phyloP scores from a whole-genome alignment of 2,329 filamentous ascomycete species.

The Geosmithia flava region DNA sequence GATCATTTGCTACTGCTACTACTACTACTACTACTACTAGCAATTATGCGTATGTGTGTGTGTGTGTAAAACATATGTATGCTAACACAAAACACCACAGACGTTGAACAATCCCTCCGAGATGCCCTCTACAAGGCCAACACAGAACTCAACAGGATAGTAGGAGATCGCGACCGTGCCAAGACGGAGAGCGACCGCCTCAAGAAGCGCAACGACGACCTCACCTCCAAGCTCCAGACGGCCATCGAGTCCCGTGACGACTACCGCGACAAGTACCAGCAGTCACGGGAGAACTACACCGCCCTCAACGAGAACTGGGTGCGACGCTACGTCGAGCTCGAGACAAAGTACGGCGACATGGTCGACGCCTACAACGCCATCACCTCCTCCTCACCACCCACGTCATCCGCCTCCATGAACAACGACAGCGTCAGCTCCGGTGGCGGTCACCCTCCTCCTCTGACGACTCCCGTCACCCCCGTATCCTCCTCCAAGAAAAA shows the following conservation, averaged over 20 bases:
- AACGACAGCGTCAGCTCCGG: conserved; percentile 7
- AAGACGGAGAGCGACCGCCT: conserved; percentile 13
- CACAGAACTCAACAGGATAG: conserved; percentile 11
- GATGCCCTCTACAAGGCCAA: conserved; percentile 9
- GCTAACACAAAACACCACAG: neutral
- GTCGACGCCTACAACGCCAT: conserved; percentile 7
- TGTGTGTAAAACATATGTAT: too few species aligned
- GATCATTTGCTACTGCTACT: too few species aligned
- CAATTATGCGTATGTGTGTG: neutral
- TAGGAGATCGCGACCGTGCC: conserved; percentile 11
- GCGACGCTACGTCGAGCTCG: neutral
- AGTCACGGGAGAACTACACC: conserved; percentile 1
- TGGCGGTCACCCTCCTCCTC: conserved; percentile 4
- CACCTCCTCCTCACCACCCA: conserved; percentile 1
- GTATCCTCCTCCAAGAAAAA: conserved; percentile 5
- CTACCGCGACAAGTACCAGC: neutral
- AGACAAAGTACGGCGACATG: conserved; percentile 2
- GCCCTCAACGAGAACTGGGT: conserved; percentile 1
- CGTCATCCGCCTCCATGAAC: conserved; percentile 4
- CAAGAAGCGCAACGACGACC: conserved; percentile 14
- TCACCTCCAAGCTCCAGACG: neutral
- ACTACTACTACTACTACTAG: neutral
- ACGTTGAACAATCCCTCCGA: conserved; percentile 4
- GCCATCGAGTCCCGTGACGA: neutral
- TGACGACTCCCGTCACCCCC: conserved; percentile 4